A percentile compares a stretch with the other conserved stretches of the same genome.
These are phyloP conservation scores for Monilinia laxa DNA, from an alignment of 2,329 filamentous ascomycete species.

Conservation along the genomic window DNA sequence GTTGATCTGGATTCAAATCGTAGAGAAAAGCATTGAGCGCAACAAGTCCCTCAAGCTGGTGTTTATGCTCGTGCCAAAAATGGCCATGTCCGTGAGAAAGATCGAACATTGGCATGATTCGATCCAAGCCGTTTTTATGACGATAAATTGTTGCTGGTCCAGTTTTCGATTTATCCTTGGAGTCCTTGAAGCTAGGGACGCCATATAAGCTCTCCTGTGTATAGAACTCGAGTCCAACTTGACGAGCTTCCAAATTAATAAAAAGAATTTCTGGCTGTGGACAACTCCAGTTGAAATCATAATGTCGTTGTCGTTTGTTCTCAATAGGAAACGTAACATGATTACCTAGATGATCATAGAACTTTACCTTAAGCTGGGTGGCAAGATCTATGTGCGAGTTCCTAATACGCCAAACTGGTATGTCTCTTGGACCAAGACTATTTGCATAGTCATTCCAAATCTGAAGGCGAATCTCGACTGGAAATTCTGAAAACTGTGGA, in stretches of 20 bases:
- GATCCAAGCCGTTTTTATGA: not conserved
- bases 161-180: not conserved
- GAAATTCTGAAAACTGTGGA: not conserved
- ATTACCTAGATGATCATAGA: slow-evolving; percentile 1
- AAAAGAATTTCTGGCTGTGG: slow-evolving; percentile 4
- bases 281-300: not conserved
- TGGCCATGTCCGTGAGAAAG: not conserved
- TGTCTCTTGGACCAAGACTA: not conserved
- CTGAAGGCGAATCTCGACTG: slow-evolving; percentile 2
- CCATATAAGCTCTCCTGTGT: slow-evolving; percentile 9
- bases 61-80: not conserved
- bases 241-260: not conserved
- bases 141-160: slow-evolving; percentile 4
- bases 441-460: not conserved
- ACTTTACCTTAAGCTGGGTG: not conserved
- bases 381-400: not conserved
- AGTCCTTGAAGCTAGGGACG: not conserved
- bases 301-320: not conserved
- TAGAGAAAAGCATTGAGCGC: slow-evolving; percentile 12
- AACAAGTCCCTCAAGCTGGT: not conserved
- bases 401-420: slow-evolving; percentile 5
- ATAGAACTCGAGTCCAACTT: not conserved
- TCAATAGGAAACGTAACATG: not conserved
- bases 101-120: slow-evolving; percentile 5
- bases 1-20: slow-evolving; percentile 9